Percentiles rank a stretch among this genome's conserved stretches.
phyloP scores from a whole-genome alignment of 176 grass and related monocot species.

The Lolium rigidum region DNA sequence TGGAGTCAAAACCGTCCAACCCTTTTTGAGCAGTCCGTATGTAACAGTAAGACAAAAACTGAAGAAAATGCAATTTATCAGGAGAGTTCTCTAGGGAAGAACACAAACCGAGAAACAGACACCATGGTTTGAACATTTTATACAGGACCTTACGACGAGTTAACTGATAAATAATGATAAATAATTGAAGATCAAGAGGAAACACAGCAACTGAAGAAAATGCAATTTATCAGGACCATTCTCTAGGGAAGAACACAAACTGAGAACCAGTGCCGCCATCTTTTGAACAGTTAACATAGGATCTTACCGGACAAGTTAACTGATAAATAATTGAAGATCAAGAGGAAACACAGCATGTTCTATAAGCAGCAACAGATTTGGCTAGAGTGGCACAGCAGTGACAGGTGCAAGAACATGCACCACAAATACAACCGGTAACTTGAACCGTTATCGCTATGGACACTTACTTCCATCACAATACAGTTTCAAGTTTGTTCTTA shows the following conservation, averaged over 20 bases:
- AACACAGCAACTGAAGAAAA: not conserved
- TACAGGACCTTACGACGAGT: conserved; percentile 3
- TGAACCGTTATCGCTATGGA: conserved; percentile 21
- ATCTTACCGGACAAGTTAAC: not conserved
- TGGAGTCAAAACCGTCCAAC: no score
- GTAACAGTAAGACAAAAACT: no score
- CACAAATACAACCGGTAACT: conserved; percentile 36
- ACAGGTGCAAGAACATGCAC: conserved; percentile 30
- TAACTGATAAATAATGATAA: not conserved
- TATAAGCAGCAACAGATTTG: not conserved
- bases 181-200: conserved; percentile 2
- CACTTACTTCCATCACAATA: conserved; percentile 7
- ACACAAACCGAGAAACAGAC: not conserved
- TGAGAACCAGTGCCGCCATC: not conserved
- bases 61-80: not conserved
- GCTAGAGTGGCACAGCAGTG: conserved; percentile 12
- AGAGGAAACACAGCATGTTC: conserved; percentile 9
- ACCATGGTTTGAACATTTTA: not conserved
- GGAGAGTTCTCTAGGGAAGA: not conserved
- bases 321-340: conserved; percentile 11
- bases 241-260: not conserved
- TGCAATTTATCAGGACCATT: not conserved
- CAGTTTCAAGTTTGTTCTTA: conserved; percentile 30
- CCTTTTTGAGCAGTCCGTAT: no score
- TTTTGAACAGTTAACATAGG: not conserved